Conservation (phyloP, 305 asterid species). For the Fraxinus ornus region DNA sequence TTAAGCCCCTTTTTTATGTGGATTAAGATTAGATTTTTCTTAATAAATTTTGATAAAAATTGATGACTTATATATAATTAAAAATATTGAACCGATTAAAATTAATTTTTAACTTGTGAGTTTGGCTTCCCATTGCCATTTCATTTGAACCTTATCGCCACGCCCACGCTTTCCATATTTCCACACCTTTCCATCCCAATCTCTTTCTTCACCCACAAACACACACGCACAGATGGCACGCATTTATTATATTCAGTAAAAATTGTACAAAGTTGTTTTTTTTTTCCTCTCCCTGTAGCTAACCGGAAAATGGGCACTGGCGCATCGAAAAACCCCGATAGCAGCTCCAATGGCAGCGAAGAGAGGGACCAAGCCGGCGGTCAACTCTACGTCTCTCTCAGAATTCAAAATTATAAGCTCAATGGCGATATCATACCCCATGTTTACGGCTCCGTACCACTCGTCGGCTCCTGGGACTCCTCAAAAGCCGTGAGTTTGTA, state of each 20-base stretch:
- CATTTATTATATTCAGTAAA: neutral
- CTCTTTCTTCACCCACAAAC: neutral
- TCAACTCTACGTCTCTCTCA: conserved; percentile 80
- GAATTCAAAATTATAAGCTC: conserved; percentile 70
- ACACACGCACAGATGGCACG: neutral
- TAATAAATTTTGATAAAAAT: neutral
- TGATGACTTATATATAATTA: no score
- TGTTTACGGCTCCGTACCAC: conserved; percentile 86
- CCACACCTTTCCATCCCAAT: neutral
- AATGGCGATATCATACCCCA: conserved; percentile 78
- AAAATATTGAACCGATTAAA: no score
- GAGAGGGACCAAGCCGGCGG: conserved; percentile 73
- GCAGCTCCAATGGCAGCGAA: conserved; percentile 56
- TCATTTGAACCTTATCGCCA: neutral
- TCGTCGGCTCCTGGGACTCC: conserved; percentile 91
- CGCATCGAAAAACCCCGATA: conserved; percentile 58
- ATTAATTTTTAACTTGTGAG: no score
- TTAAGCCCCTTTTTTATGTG: neutral
- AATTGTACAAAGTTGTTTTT: neutral
- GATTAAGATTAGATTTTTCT: no score
- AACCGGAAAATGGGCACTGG: conserved; percentile 59
- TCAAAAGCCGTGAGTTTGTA: conserved; percentile 65
- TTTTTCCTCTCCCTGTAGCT: neutral
- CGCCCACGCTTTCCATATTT: neutral
- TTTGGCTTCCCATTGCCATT: neutral